phyloP scores from a whole-genome alignment of 345 rosid species.

The Acer saccharum region DNA sequence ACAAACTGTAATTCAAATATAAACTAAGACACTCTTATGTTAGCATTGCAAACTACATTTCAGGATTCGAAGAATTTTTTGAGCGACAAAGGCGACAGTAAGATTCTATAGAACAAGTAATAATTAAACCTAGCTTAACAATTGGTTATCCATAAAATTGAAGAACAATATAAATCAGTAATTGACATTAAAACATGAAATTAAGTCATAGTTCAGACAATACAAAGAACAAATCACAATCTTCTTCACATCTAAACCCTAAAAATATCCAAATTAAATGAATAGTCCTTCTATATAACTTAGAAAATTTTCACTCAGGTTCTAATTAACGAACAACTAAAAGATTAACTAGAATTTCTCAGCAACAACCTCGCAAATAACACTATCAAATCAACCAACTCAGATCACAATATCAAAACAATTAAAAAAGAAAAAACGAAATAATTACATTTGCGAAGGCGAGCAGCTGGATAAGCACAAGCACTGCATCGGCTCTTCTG shows the following conservation, averaged over 20 bases:
- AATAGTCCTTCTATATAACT: background rate
- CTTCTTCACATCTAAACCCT: background rate
- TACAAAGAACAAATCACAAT: background rate
- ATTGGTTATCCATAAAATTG: background rate
- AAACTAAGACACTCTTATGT: background rate
- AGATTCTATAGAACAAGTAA: background rate
- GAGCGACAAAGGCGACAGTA: background rate
- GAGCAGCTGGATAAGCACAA: constrained; percentile 72
- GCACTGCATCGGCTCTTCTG: constrained; percentile 87
- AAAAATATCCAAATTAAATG: background rate
- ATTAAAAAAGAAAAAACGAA: background rate
- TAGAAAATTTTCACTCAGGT: background rate
- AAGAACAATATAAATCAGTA: background rate
- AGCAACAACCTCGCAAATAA: background rate
- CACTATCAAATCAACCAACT: background rate
- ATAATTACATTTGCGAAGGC: constrained; percentile 54
- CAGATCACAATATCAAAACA: background rate
- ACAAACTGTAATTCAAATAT: background rate
- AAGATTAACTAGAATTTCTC: background rate
- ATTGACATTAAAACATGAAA: too few species aligned
- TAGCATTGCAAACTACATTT: background rate
- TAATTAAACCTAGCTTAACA: background rate
- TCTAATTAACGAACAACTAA: background rate
- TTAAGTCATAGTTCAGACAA: background rate
- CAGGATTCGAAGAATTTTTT: background rate